Conservation (phyloP, 2,329 filamentous ascomycete species). For the Didymella lethalis region DNA sequence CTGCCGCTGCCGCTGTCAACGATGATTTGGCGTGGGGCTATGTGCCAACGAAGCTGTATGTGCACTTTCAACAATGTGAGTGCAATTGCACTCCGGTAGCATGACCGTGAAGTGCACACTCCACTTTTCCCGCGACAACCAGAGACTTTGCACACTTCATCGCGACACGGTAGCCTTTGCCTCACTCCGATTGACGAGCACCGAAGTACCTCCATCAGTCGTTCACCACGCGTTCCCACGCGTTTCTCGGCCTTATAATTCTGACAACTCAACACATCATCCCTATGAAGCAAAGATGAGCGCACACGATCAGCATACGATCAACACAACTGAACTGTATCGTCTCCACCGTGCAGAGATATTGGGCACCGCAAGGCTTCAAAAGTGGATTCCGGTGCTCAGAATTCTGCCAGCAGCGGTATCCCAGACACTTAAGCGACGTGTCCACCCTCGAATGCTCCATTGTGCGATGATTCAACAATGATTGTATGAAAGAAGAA, state of each 20-base stretch:
- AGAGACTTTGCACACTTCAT: background rate
- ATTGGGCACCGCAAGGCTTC: constrained; percentile 32
- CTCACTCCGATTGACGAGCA: constrained; percentile 14
- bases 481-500: background rate
- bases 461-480: constrained; percentile 6
- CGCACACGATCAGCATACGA: constrained; percentile 20
- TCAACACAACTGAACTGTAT: constrained; percentile 6
- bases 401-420: constrained; percentile 26
- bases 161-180: background rate
- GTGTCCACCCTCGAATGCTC: constrained; percentile 19
- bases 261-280: constrained; percentile 13
- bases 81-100: constrained; percentile 8
- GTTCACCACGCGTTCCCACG: constrained; percentile 10
- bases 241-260: constrained; percentile 5
- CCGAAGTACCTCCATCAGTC: constrained; percentile 14
- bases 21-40: background rate
- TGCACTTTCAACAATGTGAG: background rate
- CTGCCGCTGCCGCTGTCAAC: constrained; percentile 13
- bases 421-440: constrained; percentile 22
- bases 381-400: constrained; percentile 23
- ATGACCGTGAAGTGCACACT: background rate
- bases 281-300: constrained; percentile 4
- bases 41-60: background rate
- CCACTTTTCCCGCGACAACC: background rate
- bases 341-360: background rate